A percentile compares a stretch with the other conserved stretches of the same genome.
phyloP scores from a whole-genome alignment of 768 basidiomycete genomes.

The Suillus paluster region DNA sequence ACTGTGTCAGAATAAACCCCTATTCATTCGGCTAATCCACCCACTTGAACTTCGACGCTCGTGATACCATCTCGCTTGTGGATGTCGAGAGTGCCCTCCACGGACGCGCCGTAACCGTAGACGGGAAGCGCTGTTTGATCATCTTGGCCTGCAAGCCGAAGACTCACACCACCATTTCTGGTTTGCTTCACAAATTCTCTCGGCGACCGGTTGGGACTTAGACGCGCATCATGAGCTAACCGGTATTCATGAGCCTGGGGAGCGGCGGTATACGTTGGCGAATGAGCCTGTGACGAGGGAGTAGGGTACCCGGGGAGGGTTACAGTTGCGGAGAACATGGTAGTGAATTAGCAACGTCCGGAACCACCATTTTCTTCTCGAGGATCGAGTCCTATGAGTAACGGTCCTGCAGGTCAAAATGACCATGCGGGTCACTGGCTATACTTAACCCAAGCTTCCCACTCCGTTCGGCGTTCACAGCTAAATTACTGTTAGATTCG shows the following conservation, averaged over 20 bases:
- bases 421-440: slow-evolving; percentile 35
- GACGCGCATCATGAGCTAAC: slow-evolving; percentile 48
- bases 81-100: slow-evolving; percentile 62
- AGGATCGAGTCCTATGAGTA: slow-evolving; percentile 13
- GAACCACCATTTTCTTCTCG: neutral
- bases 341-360: slow-evolving; percentile 25
- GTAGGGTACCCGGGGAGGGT: slow-evolving; percentile 55
- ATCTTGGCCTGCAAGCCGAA: slow-evolving; percentile 59
- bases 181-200: slow-evolving; percentile 64
- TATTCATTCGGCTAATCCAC: slow-evolving; percentile 15
- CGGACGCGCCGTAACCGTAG: slow-evolving; percentile 54
- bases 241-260: slow-evolving; percentile 58
- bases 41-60: slow-evolving; percentile 68
- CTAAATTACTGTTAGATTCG: neutral
- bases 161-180: slow-evolving; percentile 53
- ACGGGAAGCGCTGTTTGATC: slow-evolving; percentile 54
- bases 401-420: slow-evolving; percentile 11
- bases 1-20: slow-evolving; percentile 3
- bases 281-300: slow-evolving; percentile 40
- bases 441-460: slow-evolving; percentile 41
- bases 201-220: slow-evolving; percentile 41
- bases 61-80: slow-evolving; percentile 57
- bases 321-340: slow-evolving; percentile 59
- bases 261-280: slow-evolving; percentile 58
- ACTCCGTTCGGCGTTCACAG: slow-evolving; percentile 28